A percentile compares a stretch with the other conserved stretches of the same genome.
Conservation (phyloP, 139 green algal species). For the Chlorella sp. region DNA sequence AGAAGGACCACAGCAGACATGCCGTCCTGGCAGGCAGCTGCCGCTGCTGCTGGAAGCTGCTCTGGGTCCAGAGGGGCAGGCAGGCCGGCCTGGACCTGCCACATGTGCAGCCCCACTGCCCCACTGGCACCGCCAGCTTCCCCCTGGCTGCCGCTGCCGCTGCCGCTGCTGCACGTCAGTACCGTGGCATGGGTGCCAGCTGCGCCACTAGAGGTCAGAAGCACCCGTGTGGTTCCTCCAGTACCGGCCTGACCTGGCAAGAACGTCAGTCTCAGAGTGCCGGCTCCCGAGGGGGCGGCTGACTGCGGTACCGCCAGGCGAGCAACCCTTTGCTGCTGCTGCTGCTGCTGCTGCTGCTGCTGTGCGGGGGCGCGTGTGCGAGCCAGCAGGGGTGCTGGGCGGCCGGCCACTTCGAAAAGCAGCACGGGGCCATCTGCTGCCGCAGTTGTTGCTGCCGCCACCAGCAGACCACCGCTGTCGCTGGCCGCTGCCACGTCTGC, state of each 20-base stretch:
- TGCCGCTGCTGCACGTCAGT: slow-evolving; percentile 9
- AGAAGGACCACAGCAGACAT: not conserved
- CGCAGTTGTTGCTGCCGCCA: not conserved
- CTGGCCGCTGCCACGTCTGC: not conserved
- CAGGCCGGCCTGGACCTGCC: not conserved
- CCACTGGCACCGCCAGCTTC: not conserved
- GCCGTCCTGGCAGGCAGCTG: not conserved
- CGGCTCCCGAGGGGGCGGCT: not conserved
- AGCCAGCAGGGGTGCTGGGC: not conserved
- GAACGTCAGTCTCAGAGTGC: not conserved
- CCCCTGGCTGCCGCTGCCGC: not conserved
- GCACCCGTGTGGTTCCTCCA: not conserved
- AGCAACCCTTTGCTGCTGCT: not conserved
- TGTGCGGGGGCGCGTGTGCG: not conserved
- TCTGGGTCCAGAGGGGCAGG: not conserved
- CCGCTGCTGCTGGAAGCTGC: not conserved
- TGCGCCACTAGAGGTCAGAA: not conserved
- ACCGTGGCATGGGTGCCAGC: not conserved
- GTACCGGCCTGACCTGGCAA: not conserved
- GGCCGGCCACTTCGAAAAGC: not conserved
- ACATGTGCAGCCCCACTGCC: not conserved
- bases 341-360: not conserved
- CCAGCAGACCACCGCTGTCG: not conserved
- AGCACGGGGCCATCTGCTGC: not conserved
- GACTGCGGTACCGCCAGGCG: not conserved